Conservation (phyloP, 257 asterid species). For the Linaria vulgaris region DNA sequence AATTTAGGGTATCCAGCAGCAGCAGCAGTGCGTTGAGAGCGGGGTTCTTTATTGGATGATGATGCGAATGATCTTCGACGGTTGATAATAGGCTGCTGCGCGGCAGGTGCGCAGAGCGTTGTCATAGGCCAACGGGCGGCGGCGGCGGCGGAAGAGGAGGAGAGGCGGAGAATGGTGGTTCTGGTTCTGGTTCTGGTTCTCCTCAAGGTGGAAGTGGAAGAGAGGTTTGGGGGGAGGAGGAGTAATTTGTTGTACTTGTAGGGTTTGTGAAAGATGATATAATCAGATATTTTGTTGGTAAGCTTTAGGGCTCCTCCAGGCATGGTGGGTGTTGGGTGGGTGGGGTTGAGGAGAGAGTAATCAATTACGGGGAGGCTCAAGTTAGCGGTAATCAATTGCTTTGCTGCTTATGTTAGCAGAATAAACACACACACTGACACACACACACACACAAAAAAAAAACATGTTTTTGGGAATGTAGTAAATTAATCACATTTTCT, state of each 20-base stretch:
- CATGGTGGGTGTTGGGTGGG: conserved; percentile 56
- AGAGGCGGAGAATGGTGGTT: conserved; percentile 20
- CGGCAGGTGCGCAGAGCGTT: conserved; percentile 35
- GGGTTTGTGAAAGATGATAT: conserved; percentile 51
- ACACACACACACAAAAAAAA: no score
- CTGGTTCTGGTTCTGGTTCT: conserved; percentile 28
- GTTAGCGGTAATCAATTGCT: conserved; percentile 35
- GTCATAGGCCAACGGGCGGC: conserved; percentile 54
- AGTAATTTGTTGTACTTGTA: conserved; percentile 32
- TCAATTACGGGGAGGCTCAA: conserved; percentile 45
- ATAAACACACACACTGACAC: no score
- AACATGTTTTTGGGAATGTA: no score
- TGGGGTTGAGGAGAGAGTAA: conserved; percentile 28
- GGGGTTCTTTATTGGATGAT: no score
- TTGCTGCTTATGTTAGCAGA: conserved; percentile 57
- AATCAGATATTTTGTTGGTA: conserved; percentile 37
- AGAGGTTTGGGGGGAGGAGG: conserved; percentile 28
- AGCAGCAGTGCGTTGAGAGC: no score
- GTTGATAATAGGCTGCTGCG: conserved; percentile 29
- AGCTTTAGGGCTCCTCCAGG: conserved; percentile 63
- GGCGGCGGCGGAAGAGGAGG: conserved; percentile 33
- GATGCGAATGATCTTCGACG: conserved; percentile 32
- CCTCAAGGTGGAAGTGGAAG: conserved; percentile 32
- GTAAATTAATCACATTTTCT: no score
- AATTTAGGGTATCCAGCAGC: no score